Percentiles rank a stretch among this genome's conserved stretches.
These are phyloP conservation scores for Pichia sp. DNA, from an alignment of 1,139 yeast species.

Conservation along the genomic window DNA sequence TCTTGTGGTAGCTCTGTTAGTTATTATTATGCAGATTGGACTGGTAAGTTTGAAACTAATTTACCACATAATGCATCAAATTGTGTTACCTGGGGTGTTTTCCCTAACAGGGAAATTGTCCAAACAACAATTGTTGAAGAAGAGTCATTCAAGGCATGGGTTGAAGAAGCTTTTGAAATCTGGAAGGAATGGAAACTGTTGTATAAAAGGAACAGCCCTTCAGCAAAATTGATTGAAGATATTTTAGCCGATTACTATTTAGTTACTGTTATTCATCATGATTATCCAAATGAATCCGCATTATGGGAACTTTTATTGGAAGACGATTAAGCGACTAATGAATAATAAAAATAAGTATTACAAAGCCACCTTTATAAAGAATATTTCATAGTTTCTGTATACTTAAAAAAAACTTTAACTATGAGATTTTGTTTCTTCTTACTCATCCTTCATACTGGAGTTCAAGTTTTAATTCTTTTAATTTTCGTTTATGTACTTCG, in stretches of 20 bases:
- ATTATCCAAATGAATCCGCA: slow-evolving; percentile 65
- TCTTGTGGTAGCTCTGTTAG: slow-evolving; percentile 42
- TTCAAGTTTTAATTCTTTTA: slow-evolving; percentile 23
- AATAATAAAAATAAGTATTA: neutral
- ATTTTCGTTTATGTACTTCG: slow-evolving; percentile 26
- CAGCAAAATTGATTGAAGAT: slow-evolving; percentile 54
- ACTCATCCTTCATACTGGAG: slow-evolving; percentile 18
- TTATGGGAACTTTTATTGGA: slow-evolving; percentile 64
- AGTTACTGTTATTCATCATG: slow-evolving; percentile 82
- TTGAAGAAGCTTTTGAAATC: slow-evolving; percentile 85
- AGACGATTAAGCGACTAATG: neutral
- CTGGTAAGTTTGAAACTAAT: slow-evolving; percentile 55
- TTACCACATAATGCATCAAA: slow-evolving; percentile 45
- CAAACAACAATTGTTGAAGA: slow-evolving; percentile 86
- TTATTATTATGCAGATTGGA: slow-evolving; percentile 63
- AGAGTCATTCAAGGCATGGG: slow-evolving; percentile 88
- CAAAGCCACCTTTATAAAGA: neutral
- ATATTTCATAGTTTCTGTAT: neutral
- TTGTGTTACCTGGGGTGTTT: slow-evolving; percentile 96
- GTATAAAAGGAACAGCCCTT: slow-evolving; percentile 49
- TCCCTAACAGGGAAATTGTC: slow-evolving; percentile 77
- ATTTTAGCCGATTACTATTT: slow-evolving; percentile 61
- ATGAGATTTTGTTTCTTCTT: neutral
- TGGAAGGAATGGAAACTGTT: slow-evolving; percentile 91
- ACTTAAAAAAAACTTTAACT: neutral